Evolutionary conservation across 345 rosid species (phyloP).

Genomic region (Ailanthus altissimus): DNA sequence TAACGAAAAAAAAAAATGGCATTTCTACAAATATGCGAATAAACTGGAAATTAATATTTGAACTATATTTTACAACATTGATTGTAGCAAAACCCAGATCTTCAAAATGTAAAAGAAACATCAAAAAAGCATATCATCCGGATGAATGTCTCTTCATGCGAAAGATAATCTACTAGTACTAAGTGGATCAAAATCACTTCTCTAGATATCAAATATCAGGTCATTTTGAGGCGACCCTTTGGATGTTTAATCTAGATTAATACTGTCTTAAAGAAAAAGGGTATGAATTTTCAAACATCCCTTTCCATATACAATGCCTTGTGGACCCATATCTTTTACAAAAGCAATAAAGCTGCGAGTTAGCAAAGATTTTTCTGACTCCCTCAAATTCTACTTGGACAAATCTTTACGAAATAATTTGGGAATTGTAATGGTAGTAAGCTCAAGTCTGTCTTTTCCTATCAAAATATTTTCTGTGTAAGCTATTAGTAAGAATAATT

Average conservation of each 20-base stretch:
- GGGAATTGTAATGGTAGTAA: neutral
- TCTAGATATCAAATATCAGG: neutral
- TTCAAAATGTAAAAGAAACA: neutral
- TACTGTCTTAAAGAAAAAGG: neutral
- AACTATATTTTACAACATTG: neutral
- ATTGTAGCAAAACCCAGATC: neutral
- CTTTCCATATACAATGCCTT: neutral
- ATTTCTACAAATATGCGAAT: neutral
- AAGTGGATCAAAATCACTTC: neutral
- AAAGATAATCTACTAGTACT: neutral
- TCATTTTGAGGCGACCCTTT: neutral
- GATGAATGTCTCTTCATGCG: neutral
- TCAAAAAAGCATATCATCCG: neutral
- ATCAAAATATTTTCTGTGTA: neutral
- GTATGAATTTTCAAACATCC: neutral
- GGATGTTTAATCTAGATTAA: neutral
- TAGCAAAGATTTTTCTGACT: slow-evolving; percentile 8
- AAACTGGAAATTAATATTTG: neutral
- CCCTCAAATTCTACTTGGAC: neutral
- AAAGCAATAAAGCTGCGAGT: slow-evolving; percentile 15
- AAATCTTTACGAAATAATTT: neutral
- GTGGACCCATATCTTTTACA: neutral
- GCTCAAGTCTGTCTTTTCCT: neutral
- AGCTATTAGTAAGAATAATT: neutral
- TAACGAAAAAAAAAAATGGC: neutral